phyloP scores from a whole-genome alignment of 352 stramenopile genomes.

The Aphanomyces euteiches region DNA sequence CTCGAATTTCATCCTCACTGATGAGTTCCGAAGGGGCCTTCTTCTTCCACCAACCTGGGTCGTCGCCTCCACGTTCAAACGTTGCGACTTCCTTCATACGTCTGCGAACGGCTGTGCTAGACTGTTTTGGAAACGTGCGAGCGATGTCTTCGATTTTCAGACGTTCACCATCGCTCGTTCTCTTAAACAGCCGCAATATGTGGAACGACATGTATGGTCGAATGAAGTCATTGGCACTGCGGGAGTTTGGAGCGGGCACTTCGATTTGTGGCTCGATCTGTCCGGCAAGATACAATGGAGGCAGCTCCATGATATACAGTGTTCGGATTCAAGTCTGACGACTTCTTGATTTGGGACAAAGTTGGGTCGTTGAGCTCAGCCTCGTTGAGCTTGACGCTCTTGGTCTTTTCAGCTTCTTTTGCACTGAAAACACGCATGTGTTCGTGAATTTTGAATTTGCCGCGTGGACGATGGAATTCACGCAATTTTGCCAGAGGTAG shows the following conservation, averaged over 20 bases:
- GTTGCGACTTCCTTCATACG: slow-evolving; percentile 83
- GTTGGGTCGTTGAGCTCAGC: no score
- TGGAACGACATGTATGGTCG: slow-evolving; percentile 85
- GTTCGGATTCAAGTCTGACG: no score
- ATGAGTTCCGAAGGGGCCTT: slow-evolving; percentile 57
- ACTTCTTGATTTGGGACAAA: no score
- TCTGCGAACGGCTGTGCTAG: slow-evolving; percentile 75
- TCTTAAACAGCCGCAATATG: slow-evolving; percentile 79
- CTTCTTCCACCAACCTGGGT: slow-evolving; percentile 83
- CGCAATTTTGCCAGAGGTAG: no score
- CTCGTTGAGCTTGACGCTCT: no score
- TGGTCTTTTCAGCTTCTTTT: no score
- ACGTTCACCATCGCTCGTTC: slow-evolving; percentile 67
- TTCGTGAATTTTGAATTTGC: no score
- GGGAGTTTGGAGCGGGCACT: slow-evolving; percentile 73
- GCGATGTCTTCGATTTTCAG: slow-evolving; percentile 83
- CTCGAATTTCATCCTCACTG: slow-evolving; percentile 72
- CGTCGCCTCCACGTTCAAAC: slow-evolving; percentile 78
- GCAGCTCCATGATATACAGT: slow-evolving; percentile 73
- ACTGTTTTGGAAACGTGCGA: slow-evolving; percentile 77
- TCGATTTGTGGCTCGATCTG: slow-evolving; percentile 82
- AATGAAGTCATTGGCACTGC: slow-evolving; percentile 81
- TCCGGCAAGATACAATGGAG: slow-evolving; percentile 66
- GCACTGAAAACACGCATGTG: no score
- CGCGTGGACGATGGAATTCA: no score